phyloP scores from a whole-genome alignment of 2,329 filamentous ascomycete species.

The Calonectria pseudoreteaudii region DNA sequence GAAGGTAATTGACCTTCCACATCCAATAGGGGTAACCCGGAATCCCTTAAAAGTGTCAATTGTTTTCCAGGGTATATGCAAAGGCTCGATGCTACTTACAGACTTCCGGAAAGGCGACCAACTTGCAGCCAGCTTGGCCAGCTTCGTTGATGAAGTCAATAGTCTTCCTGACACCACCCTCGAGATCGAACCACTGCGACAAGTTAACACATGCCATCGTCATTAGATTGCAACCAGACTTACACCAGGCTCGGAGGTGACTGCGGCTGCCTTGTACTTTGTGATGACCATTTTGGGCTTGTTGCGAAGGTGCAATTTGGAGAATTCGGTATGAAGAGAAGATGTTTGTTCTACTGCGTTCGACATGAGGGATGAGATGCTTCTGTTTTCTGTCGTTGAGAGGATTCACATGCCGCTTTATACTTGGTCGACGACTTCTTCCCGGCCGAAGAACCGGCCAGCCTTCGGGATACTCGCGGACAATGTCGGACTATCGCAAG shows the following conservation, averaged over 20 bases:
- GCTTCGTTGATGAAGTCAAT: conserved; percentile 68
- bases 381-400: neutral
- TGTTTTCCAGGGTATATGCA: neutral
- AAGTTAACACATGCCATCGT: neutral
- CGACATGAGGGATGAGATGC: conserved; percentile 6
- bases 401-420: neutral
- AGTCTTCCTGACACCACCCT: conserved; percentile 66
- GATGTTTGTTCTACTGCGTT: neutral
- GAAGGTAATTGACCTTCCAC: conserved; percentile 46
- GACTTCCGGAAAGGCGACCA: conserved; percentile 67
- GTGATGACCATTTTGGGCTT: conserved; percentile 16
- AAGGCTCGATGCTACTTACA: conserved; percentile 40
- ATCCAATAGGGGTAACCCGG: conserved; percentile 65
- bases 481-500: conserved; percentile 3
- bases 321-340: neutral
- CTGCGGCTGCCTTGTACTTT: conserved; percentile 22
- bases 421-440: neutral
- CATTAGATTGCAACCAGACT: neutral
- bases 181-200: conserved; percentile 59
- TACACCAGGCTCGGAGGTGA: conserved; percentile 19
- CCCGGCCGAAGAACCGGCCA: neutral
- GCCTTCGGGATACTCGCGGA: neutral
- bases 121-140: conserved; percentile 61
- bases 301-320: neutral
- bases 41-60: conserved; percentile 49